Evolutionary conservation across 208 protist species (phyloP).

Genomic region (Phytomonas francai): DNA sequence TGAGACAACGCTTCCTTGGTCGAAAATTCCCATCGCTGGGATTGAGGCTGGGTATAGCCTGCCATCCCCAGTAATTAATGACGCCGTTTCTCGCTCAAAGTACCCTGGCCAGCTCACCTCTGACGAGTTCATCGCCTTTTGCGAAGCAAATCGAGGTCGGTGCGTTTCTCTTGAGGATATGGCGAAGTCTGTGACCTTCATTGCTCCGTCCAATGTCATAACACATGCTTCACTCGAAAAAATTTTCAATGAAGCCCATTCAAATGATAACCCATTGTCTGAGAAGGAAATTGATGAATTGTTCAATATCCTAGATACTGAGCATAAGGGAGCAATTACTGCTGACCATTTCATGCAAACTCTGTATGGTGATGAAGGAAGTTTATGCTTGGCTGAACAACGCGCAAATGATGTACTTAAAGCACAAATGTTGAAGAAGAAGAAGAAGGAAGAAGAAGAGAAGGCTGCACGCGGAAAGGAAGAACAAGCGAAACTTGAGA

Average conservation of each 20-base stretch:
- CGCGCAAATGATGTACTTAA: slow-evolving; percentile 35
- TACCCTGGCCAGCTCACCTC: slow-evolving; percentile 69
- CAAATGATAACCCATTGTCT: slow-evolving; percentile 31
- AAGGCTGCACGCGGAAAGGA: slow-evolving; percentile 6
- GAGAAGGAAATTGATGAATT: slow-evolving; percentile 75
- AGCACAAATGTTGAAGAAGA: slow-evolving; percentile 20
- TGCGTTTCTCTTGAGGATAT: slow-evolving; percentile 46
- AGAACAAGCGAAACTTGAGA: neutral
- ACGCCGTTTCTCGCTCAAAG: slow-evolving; percentile 31
- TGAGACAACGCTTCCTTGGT: slow-evolving; percentile 43
- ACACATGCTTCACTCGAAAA: slow-evolving; percentile 72
- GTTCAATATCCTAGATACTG: slow-evolving; percentile 58
- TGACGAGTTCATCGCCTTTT: slow-evolving; percentile 61
- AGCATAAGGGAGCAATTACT: slow-evolving; percentile 64
- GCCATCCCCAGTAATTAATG: slow-evolving; percentile 42
- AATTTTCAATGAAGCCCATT: slow-evolving; percentile 30
- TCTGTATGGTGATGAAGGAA: slow-evolving; percentile 65
- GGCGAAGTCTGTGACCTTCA: slow-evolving; percentile 56
- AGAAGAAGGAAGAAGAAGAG: slow-evolving; percentile 13
- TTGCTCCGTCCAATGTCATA: slow-evolving; percentile 62
- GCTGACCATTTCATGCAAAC: slow-evolving; percentile 65
- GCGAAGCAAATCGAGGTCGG: slow-evolving; percentile 39
- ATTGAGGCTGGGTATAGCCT: slow-evolving; percentile 73
- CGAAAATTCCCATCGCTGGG: slow-evolving; percentile 61
- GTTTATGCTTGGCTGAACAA: slow-evolving; percentile 30